phyloP scores from a whole-genome alignment of 2,329 filamentous ascomycete species.

The Sphaerulina populicola region DNA sequence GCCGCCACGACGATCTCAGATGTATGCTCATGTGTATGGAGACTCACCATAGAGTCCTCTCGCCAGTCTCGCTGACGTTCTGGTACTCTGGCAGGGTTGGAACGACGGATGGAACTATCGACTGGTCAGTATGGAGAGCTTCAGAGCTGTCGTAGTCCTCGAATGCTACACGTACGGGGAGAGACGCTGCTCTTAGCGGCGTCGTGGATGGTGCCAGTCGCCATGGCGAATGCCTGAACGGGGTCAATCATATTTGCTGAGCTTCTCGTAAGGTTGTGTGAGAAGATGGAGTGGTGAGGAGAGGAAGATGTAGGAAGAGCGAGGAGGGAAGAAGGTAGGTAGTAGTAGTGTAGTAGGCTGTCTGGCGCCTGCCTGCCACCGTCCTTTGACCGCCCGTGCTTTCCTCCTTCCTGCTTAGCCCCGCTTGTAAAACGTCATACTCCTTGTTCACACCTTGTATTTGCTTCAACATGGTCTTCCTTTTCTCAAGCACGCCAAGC shows the following conservation, averaged over 20 bases:
- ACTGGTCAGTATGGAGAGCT: conserved; percentile 13
- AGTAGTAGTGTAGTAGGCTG: conserved; percentile 5
- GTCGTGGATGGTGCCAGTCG: conserved; percentile 14
- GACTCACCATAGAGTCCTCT: conserved; percentile 40
- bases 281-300: conserved; percentile 3
- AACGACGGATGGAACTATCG: conserved; percentile 38
- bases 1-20: background rate
- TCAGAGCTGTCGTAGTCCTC: conserved; percentile 1
- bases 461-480: background rate
- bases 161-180: conserved; percentile 5
- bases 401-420: background rate
- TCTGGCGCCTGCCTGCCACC: background rate
- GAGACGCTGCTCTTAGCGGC: conserved; percentile 5
- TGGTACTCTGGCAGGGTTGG: conserved; percentile 39
- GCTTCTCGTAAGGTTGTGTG: conserved; percentile 3
- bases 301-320: conserved; percentile 2
- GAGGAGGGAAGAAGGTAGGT: conserved; percentile 7
- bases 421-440: background rate
- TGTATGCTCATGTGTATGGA: background rate
- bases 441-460: background rate
- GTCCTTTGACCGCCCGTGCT: background rate
- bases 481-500: too few species aligned
- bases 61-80: conserved; percentile 36
- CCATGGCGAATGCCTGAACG: conserved; percentile 36
- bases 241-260: conserved; percentile 39